Conservation (phyloP, 1,284 basidiomycete genomes). For the Agroathelia rolfsii region DNA sequence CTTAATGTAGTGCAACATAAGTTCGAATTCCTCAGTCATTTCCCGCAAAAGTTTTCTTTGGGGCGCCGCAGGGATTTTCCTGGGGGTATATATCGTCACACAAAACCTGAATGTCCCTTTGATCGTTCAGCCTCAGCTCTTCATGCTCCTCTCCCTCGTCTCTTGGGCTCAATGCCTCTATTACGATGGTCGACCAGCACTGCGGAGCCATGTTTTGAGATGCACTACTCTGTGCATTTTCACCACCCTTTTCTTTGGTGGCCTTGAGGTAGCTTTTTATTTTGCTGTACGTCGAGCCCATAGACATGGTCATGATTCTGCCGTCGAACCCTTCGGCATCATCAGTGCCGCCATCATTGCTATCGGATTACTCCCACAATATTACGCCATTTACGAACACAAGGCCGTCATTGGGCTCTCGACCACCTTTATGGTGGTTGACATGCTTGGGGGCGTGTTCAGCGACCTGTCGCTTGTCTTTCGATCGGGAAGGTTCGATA, state of each 20-base stretch:
- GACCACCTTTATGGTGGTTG: constrained; percentile 45
- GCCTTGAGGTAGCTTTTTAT: constrained; percentile 51
- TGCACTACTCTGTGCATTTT: not conserved
- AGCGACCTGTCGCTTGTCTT: constrained; percentile 63
- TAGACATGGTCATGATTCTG: constrained; percentile 34
- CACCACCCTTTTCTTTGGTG: constrained; percentile 41
- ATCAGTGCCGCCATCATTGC: constrained; percentile 53
- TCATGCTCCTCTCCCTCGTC: constrained; percentile 49
- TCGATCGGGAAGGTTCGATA: constrained; percentile 52
- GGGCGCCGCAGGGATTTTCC: constrained; percentile 50
- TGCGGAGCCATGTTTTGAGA: not conserved
- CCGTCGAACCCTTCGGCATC: constrained; percentile 56
- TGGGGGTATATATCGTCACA: constrained; percentile 64
- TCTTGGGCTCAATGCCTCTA: too few species aligned
- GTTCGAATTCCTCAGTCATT: too few species aligned
- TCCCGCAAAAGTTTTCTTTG: constrained; percentile 46
- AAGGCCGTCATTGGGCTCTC: constrained; percentile 50
- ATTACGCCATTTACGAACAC: constrained; percentile 46
- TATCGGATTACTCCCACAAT: constrained; percentile 50
- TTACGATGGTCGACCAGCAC: not conserved
- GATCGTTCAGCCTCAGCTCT: constrained; percentile 68
- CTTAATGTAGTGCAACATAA: too few species aligned
- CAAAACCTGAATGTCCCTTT: constrained; percentile 68
- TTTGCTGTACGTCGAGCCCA: constrained; percentile 43
- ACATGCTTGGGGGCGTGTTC: constrained; percentile 58